phyloP scores from a whole-genome alignment of 2,329 filamentous ascomycete genomes.

The Alternaria incomplexa region DNA sequence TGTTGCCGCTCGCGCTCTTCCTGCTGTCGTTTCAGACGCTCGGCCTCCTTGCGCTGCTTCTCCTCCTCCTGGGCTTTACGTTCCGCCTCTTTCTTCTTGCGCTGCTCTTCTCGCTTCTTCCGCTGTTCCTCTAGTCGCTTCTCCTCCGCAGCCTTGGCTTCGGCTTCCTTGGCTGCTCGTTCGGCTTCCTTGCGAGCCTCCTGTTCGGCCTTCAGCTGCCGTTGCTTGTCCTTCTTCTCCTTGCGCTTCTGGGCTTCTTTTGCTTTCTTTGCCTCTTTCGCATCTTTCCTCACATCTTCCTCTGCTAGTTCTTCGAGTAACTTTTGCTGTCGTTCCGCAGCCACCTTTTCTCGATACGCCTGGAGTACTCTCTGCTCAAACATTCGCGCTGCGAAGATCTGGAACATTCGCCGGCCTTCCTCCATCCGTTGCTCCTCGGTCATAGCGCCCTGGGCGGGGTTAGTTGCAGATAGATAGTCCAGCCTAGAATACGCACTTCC shows the following conservation, averaged over 20 bases:
- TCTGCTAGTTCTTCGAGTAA: constrained; percentile 90
- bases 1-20: constrained; percentile 87
- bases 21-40: constrained; percentile 77
- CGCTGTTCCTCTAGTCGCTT: constrained; percentile 81
- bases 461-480: constrained; percentile 26
- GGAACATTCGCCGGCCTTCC: constrained; percentile 97
- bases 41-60: constrained; percentile 80
- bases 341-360: constrained; percentile 97
- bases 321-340: constrained; percentile 87
- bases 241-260: constrained; percentile 95
- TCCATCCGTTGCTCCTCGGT: constrained; percentile 99
- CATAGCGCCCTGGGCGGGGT: constrained; percentile 78
- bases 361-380: constrained; percentile 96
- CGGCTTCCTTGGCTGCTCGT: constrained; percentile 84
- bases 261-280: constrained; percentile 89
- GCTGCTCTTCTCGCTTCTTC: constrained; percentile 84
- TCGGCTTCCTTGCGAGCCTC: constrained; percentile 87
- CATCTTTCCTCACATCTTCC: constrained; percentile 75
- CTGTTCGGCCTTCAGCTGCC: constrained; percentile 87
- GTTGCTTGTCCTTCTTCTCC: constrained; percentile 89
- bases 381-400: constrained; percentile 98
- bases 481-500: constrained; percentile 36
- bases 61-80: constrained; percentile 92
- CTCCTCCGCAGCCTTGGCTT: constrained; percentile 75
- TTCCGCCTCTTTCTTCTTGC: constrained; percentile 88